Evolutionary conservation across 2,329 filamentous ascomycete genomes (phyloP), one percentile per base, ranked within the genome.

Genomic region (Reticulascus tulasneorum): DNA sequence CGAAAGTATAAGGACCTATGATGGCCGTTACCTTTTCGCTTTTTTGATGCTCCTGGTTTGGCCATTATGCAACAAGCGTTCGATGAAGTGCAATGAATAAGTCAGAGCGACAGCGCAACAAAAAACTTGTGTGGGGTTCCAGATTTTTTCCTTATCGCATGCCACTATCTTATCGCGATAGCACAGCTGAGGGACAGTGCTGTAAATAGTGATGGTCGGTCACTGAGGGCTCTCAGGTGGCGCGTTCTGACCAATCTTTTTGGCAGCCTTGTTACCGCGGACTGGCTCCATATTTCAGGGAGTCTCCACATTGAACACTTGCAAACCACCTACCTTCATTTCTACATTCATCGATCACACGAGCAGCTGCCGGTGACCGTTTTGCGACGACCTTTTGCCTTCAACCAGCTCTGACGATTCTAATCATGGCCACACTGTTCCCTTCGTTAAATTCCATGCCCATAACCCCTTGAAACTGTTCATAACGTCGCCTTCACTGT

Each of bases 21-120:
- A 5, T 12, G 9, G 28, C 25, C 5, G 40, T 22, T 29, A 52
- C 58, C 52, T 42, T 50, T 58, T 33, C 38, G 50, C 45, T 57
- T 60, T 29, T 58, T 60, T 21, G 53, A 33, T 29, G 24, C 25
- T 21, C 41, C 33, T 22, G 41, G 41, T 26, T 46, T 46, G 26
- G 44, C 44, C 44, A 46, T 46, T 36, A 44, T 36, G 26, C 34
- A 22, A 33, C 19, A 9, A 11, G 11, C 21, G 28, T 27, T 23
- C n/a, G 38, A 26, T 38, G 26, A 12, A 35, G 22, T 25, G 26
- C 19, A 13, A 23, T 26, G 22, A 24, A 23, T n/a, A 25, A 26
- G 2, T 15, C 26, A 7, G 16, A 16, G 16, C 29, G 15, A 26
- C 18, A n/a, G n/a, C n/a, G n/a, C n/a, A n/a, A n/a, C n/a, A n/a